These are phyloP conservation scores for Manihot esculenta DNA, from an alignment of 441 rosid genomes.

Conservation along the genomic window DNA sequence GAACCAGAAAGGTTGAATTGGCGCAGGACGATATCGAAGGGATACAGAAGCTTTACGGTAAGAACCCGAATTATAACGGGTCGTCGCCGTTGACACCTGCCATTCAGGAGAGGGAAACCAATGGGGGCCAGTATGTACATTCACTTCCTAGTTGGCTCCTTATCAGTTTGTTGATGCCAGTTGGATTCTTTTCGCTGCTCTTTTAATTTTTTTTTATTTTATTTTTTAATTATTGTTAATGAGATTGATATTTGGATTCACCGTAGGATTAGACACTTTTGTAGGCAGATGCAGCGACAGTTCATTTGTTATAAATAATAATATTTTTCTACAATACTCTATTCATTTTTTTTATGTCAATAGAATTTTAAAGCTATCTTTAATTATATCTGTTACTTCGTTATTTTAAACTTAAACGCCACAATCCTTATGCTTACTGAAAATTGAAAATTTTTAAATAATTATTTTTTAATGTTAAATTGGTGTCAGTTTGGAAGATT, in stretches of 20 bases:
- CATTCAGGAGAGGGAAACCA: slow-evolving; percentile 43
- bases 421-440: too few relatives aligned
- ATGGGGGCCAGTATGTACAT: slow-evolving; percentile 18
- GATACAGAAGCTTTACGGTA: slow-evolving; percentile 64
- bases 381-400: too few relatives aligned
- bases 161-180: slow-evolving; percentile 29
- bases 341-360: too few relatives aligned
- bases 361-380: too few relatives aligned
- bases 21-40: slow-evolving; percentile 65
- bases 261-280: background rate
- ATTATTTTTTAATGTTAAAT: too few relatives aligned
- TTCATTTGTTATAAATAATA: too few relatives aligned
- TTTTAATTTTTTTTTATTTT: slow-evolving; percentile 28
- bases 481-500: too few relatives aligned
- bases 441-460: too few relatives aligned
- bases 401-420: too few relatives aligned
- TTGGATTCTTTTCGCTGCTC: slow-evolving; percentile 36
- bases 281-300: too few relatives aligned
- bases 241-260: background rate
- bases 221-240: background rate
- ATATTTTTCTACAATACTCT: too few relatives aligned
- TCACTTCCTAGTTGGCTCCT: slow-evolving; percentile 17
- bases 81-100: slow-evolving; percentile 29
- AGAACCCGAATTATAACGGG: slow-evolving; percentile 64
- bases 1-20: slow-evolving; percentile 58